Conservation (phyloP, 352 stramenopile genomes). For the Pythium dissimile region DNA sequence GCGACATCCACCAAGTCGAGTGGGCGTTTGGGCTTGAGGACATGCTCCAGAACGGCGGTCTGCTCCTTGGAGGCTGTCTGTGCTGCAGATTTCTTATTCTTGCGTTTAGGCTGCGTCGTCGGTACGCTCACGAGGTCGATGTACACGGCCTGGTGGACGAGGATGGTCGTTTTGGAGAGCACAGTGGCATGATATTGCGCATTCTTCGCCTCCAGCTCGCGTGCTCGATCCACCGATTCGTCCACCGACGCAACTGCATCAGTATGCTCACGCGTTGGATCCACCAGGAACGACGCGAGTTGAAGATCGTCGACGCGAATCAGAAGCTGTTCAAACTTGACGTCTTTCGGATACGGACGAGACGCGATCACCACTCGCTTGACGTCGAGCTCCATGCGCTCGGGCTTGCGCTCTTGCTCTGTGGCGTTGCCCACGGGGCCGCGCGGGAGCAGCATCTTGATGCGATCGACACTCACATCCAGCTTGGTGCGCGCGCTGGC, state of each 20-base stretch:
- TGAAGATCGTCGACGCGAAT: conserved; percentile 37
- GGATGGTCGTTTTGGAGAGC: conserved; percentile 32
- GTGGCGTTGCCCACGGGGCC: conserved; percentile 38
- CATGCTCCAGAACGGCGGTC: too few relatives aligned
- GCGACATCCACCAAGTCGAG: conserved; percentile 50
- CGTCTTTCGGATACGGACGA: conserved; percentile 34
- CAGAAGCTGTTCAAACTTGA: conserved; percentile 43
- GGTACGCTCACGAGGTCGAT: conserved; percentile 49
- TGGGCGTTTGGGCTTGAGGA: conserved; percentile 12
- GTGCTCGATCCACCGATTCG: conserved; percentile 24
- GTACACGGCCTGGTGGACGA: conserved; percentile 33
- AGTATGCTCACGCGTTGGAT: conserved; percentile 22
- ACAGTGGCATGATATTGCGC: conserved; percentile 17
- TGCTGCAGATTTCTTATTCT: conserved; percentile 21
- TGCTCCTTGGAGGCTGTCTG: too few relatives aligned
- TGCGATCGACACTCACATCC: conserved; percentile 32
- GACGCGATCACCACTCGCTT: conserved; percentile 40
- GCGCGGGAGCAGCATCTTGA: conserved; percentile 47
- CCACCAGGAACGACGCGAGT: conserved; percentile 39
- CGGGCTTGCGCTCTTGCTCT: conserved; percentile 36
- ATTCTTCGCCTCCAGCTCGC: conserved; percentile 1
- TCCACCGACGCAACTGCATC: conserved; percentile 36
- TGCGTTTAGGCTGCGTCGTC: conserved; percentile 24
- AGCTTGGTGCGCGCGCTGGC: conserved; percentile 56
- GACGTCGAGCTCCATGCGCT: conserved; percentile 54